A percentile compares a stretch with the other conserved stretches of the same genome.
phyloP scores from a whole-genome alignment of 257 asterid genomes.

The Salvia hispanica region DNA sequence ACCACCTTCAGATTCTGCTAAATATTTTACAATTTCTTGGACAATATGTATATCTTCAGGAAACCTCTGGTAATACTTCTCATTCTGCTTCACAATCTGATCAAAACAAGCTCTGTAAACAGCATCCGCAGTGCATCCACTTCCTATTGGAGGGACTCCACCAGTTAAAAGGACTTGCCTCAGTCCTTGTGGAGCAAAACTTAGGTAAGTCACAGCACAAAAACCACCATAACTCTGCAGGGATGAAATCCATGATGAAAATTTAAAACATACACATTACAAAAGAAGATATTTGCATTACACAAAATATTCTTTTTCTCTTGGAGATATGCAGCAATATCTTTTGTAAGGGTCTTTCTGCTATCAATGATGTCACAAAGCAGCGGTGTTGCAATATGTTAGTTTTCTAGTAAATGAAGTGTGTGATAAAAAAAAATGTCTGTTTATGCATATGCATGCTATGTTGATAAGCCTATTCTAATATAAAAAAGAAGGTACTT shows the following conservation, averaged over 20 bases:
- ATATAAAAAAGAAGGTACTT: neutral
- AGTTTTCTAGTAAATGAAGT: slow-evolving; percentile 11
- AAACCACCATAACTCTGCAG: slow-evolving; percentile 98
- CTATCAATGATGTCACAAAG: neutral
- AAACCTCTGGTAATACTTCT: slow-evolving; percentile 78
- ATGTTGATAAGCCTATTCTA: slow-evolving; percentile 13
- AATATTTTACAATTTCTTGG: slow-evolving; percentile 64
- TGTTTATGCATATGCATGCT: neutral
- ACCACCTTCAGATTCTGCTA: slow-evolving; percentile 85
- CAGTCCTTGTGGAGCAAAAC: slow-evolving; percentile 94
- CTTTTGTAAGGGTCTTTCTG: neutral
- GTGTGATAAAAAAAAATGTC: neutral
- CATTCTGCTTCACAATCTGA: slow-evolving; percentile 69
- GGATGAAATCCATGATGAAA: slow-evolving; percentile 22
- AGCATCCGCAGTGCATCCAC: slow-evolving; percentile 79
- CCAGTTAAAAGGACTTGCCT: slow-evolving; percentile 93
- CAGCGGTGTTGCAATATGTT: neutral
- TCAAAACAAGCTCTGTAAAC: slow-evolving; percentile 84
- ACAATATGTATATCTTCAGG: slow-evolving; percentile 73
- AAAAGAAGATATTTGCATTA: slow-evolving; percentile 18
- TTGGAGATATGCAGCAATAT: neutral
- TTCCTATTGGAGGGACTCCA: slow-evolving; percentile 84
- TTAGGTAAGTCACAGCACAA: slow-evolving; percentile 89
- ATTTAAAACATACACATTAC: slow-evolving; percentile 11
- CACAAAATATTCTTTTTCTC: neutral